phyloP scores from a whole-genome alignment of 2,329 filamentous ascomycete species.

The Cryphonectria japonica region DNA sequence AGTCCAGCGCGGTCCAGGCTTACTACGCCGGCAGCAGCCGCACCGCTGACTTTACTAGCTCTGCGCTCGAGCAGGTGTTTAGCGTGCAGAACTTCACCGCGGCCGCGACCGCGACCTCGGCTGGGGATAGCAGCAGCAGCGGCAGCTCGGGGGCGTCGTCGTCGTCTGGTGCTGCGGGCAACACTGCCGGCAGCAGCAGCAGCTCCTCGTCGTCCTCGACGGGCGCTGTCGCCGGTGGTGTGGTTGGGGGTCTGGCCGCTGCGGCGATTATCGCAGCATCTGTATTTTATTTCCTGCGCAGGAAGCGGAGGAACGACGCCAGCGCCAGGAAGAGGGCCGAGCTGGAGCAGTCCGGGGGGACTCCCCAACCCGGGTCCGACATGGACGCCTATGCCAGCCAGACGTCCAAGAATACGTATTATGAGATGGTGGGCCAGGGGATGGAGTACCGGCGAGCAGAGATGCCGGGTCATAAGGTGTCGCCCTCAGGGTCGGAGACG shows the following conservation, averaged over 20 bases:
- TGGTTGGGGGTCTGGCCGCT: slow-evolving; percentile 29
- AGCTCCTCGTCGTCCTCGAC: background rate
- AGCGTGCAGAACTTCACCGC: slow-evolving; percentile 13
- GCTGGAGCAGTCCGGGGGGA: background rate
- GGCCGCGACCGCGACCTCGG: background rate
- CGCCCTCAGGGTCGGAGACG: background rate
- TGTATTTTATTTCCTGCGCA: slow-evolving; percentile 34
- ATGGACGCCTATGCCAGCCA: background rate
- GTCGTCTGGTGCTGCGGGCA: background rate
- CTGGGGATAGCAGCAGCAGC: slow-evolving; percentile 1
- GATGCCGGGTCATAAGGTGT: background rate
- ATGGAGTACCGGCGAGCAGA: background rate
- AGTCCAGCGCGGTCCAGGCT: slow-evolving; percentile 23
- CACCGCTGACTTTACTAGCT: slow-evolving; percentile 22
- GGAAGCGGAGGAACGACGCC: background rate
- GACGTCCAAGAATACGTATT: background rate
- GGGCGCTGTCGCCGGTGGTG: slow-evolving; percentile 33
- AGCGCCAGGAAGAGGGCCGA: background rate
- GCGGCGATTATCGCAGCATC: slow-evolving; percentile 31
- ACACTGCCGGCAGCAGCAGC: background rate
- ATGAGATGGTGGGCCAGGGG: slow-evolving; percentile 5
- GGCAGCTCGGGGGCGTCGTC: background rate
- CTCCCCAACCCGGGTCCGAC: background rate
- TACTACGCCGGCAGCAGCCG: slow-evolving; percentile 31
- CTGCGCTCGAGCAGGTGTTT: slow-evolving; percentile 13